phyloP scores from a whole-genome alignment of 2,329 filamentous ascomycete genomes.

The Monilinia laxa region DNA sequence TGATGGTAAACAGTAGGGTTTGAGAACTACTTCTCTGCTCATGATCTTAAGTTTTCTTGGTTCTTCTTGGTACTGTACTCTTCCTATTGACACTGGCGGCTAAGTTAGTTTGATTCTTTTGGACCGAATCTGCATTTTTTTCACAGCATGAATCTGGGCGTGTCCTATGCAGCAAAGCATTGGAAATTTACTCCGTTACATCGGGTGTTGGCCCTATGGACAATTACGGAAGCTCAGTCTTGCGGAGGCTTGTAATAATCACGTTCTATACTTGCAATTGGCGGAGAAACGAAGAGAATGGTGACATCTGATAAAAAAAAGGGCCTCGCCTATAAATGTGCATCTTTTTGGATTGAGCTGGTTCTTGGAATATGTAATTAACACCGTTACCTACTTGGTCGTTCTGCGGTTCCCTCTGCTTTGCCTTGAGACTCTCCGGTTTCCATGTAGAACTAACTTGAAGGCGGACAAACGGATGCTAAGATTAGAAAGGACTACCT shows the following conservation, averaged over 20 bases:
- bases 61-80: slow-evolving; percentile 1
- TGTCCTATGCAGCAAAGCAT: not conserved
- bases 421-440: too few relatives aligned
- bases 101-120: not conserved
- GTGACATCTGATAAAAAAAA: not conserved
- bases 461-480: not conserved
- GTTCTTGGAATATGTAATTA: not conserved
- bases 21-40: not conserved
- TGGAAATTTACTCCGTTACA: not conserved
- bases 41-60: not conserved
- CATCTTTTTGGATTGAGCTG: not conserved
- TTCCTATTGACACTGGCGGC: not conserved
- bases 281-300: slow-evolving; percentile 6
- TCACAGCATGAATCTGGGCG: not conserved
- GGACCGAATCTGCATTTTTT: not conserved
- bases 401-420: too few relatives aligned
- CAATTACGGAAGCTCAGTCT: slow-evolving; percentile 6
- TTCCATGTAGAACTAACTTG: not conserved
- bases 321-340: not conserved
- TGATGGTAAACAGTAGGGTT: not conserved
- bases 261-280: not conserved
- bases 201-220: not conserved
- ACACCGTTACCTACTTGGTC: too few relatives aligned
- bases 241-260: not conserved
- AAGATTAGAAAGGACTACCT: not conserved